Evolutionary conservation across 2,329 filamentous ascomycete species (phyloP).

Genomic region (Xylaria sp.): DNA sequence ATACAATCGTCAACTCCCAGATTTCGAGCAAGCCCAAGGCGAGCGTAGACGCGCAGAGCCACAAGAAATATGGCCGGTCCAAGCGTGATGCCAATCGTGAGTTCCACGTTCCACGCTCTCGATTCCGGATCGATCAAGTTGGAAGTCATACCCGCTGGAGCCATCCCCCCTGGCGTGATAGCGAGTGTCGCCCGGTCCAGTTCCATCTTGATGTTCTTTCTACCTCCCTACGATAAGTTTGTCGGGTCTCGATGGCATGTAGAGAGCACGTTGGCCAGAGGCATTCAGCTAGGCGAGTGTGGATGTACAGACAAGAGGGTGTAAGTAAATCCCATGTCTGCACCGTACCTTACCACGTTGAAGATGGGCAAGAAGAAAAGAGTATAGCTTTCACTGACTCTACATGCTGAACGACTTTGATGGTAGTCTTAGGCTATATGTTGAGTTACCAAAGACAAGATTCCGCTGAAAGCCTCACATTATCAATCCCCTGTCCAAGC

Average conservation of each 20-base stretch:
- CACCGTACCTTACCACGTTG: neutral
- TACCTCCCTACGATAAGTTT: neutral
- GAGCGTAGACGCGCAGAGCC: constrained; percentile 29
- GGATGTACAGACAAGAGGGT: neutral
- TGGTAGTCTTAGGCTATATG: neutral
- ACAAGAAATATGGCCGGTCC: constrained; percentile 19
- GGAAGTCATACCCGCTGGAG: constrained; percentile 12
- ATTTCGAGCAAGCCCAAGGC: constrained; percentile 24
- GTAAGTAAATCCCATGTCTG: neutral
- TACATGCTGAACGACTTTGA: constrained; percentile 2
- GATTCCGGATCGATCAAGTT: constrained; percentile 30
- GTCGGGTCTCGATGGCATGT: neutral
- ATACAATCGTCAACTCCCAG: constrained; percentile 30
- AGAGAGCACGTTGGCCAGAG: neutral
- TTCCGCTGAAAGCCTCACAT: neutral
- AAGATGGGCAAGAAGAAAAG: neutral
- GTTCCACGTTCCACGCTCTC: constrained; percentile 22
- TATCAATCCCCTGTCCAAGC: neutral
- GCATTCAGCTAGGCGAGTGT: constrained; percentile 3
- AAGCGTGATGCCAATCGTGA: constrained; percentile 25
- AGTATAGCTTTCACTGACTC: neutral
- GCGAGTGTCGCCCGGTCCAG: constrained; percentile 13
- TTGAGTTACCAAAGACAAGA: neutral
- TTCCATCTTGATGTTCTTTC: constrained; percentile 4
- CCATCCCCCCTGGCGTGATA: constrained; percentile 4